Base-by-base conservation (phyloP, 225 moss, liverwort and hornwort genomes). In the Marchantia polymorpha region DNA sequence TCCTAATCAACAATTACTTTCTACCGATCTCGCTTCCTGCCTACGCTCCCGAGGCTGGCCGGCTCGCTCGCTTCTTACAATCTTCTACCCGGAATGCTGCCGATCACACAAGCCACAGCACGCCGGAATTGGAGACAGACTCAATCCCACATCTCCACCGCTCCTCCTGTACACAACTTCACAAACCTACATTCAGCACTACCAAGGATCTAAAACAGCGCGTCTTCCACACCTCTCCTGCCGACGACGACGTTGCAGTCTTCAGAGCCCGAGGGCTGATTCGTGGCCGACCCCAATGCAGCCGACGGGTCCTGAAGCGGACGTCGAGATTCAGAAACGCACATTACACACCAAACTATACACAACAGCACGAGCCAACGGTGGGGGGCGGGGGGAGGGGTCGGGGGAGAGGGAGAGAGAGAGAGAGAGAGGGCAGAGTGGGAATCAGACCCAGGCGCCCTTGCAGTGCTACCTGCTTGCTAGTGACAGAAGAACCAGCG, bases 81-180 rank as follows among this genome's bases (percentile, higher is more conserved):
- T 48, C 58, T 26, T 30, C 77, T 16, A 55, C 60, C 39, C 39
- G 64, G 61, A 61, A 60, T 77, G 48, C 77, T 51, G 14, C 66
- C 29, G 64, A 64, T 48, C 64, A 77, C 39, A 64, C 11, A 23
- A 49, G 6, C 77, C 50, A 25, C 64, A 22, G 76, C 76, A 77
- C 47, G 51, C 64, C 77, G 64, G 64, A 9, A 23, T 7, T 64
- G 64, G 25, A 65, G 49, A 64, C n/a, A 16, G 27, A 30, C 56
- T 76, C 76, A 76, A 76, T 76, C 61, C 76, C 76, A 61, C 76
- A 76, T 76, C 76, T 60, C 76, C 74, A 7, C 55, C 52, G 22
- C 71, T 20, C 39, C 73, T 53, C 26, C 12, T 12, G 59, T 47
- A 60, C 27, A 31, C 22, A 46, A 4, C 22, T 61, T 60, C 59